Evolutionary conservation across 768 basidiomycete genomes (phyloP), one percentile per base, ranked within the genome.

Genomic region (Lanmaoa rubissima): DNA sequence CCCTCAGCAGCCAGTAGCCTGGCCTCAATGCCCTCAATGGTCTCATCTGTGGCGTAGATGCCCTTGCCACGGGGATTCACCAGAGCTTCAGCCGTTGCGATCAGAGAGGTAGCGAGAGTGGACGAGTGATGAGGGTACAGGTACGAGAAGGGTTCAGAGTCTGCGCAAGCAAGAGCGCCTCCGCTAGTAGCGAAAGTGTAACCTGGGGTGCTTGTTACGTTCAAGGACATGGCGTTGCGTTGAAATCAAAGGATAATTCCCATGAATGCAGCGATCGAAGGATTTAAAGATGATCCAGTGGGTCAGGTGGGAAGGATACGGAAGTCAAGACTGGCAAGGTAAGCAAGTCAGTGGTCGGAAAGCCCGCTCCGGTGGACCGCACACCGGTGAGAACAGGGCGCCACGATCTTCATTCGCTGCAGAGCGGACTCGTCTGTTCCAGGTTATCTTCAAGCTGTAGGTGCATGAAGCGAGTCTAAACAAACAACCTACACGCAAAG

Each of bases 41-140:
- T 71, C 59, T 82, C 80, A 58, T 82, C 81, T 10, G 81, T 82
- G 12, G 81, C 81, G 51, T 82, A 82, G 32, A 82, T 77, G 5
- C 80, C 81, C 66, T 76, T 80, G 34, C 79, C 80, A 17, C 73
- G 74, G 28, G 78, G 76, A 61, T 77, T 68, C 4, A 82, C 80
- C 26, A 82, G 64, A 8, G 76, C 74, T 21, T 72, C 67, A 10
- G 81, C 80, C 4, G 74, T 77, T 13, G 67, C 65, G 44, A 81
- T 78, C 54, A 82, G 66, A 55, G 77, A 74, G 44, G 73, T 64
- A 5, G 79, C 77, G 26, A 77, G 73, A 38, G 70, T 68, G 12
- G 72, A 67, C 17, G 75, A 74, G 55, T 79, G 78, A 62, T 73
- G 66, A 12, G 78, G 73, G 44, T 74, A 71, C 12, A 80, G 64